These are phyloP conservation scores for Scenedesmus sp. DNA, from an alignment of 163 green algal genomes.

Conservation along the genomic window DNA sequence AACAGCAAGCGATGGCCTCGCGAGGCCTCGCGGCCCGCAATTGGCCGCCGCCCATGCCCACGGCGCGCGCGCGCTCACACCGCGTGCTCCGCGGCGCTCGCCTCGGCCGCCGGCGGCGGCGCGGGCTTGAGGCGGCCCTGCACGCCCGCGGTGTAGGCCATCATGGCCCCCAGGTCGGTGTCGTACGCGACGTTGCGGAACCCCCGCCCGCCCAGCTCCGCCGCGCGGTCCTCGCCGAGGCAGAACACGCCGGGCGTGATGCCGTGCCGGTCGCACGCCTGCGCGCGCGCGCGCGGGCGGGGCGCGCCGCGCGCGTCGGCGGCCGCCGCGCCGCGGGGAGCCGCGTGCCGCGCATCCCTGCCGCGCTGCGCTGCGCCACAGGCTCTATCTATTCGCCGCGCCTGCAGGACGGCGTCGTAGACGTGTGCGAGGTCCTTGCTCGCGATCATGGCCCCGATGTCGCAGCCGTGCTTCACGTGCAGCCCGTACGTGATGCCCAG, in stretches of 20 bases:
- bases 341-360: too few relatives aligned
- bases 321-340: too few relatives aligned
- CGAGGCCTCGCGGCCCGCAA: too few relatives aligned
- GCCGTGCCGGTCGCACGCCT: conserved; percentile 24
- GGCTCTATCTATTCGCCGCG: not conserved
- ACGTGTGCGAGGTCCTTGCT: conserved; percentile 12
- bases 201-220: conserved; percentile 25
- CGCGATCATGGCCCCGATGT: conserved; percentile 21
- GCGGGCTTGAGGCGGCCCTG: conserved; percentile 3
- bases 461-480: conserved; percentile 28
- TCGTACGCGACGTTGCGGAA: conserved; percentile 36
- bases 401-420: conserved; percentile 30
- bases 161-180: conserved; percentile 31
- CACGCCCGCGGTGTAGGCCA: conserved; percentile 9
- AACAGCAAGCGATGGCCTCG: too few relatives aligned
- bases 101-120: too few relatives aligned
- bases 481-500: conserved; percentile 26
- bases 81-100: too few relatives aligned
- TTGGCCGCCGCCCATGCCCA: too few relatives aligned
- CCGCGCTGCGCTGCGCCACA: too few relatives aligned
- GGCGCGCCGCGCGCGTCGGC: too few relatives aligned
- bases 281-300: too few relatives aligned
- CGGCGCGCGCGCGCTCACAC: too few relatives aligned
- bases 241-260: conserved; percentile 41
- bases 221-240: conserved; percentile 34